Conservation (phyloP, 306 rosid genomes). For the Medicago lupulina region DNA sequence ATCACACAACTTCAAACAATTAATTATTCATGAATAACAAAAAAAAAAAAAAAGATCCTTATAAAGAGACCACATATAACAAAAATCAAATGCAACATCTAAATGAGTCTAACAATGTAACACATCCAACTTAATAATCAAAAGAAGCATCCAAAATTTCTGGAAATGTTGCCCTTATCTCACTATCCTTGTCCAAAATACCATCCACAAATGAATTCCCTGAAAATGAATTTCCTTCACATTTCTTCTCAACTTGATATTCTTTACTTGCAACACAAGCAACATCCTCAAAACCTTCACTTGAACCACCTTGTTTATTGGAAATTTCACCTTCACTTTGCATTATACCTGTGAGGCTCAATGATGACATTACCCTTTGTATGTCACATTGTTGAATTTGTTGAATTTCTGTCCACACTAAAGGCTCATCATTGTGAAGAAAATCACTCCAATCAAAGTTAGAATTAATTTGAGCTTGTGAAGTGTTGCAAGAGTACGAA, state of each 20-base stretch:
- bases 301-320: constrained; percentile 28
- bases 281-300: constrained; percentile 38
- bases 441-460: constrained; percentile 70
- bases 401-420: constrained; percentile 49
- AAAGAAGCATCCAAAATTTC: constrained; percentile 69
- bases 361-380: constrained; percentile 40
- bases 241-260: constrained; percentile 38
- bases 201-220: constrained; percentile 72
- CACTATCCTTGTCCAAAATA: constrained; percentile 76
- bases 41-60: neutral
- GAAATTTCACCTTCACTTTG: constrained; percentile 41
- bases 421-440: constrained; percentile 63
- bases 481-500: constrained; percentile 46
- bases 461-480: constrained; percentile 48
- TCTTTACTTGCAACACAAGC: constrained; percentile 46
- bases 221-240: constrained; percentile 52
- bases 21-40: neutral
- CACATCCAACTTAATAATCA: constrained; percentile 50
- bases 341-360: constrained; percentile 29
- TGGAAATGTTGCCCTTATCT: constrained; percentile 76
- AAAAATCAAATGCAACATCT: neutral
- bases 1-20: neutral
- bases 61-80: neutral
- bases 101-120: neutral
- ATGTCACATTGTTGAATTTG: constrained; percentile 46